These are phyloP conservation scores for Sclerotinia sclerotiorum DNA, from an alignment of 2,329 filamentous ascomycete genomes.

Conservation along the genomic window DNA sequence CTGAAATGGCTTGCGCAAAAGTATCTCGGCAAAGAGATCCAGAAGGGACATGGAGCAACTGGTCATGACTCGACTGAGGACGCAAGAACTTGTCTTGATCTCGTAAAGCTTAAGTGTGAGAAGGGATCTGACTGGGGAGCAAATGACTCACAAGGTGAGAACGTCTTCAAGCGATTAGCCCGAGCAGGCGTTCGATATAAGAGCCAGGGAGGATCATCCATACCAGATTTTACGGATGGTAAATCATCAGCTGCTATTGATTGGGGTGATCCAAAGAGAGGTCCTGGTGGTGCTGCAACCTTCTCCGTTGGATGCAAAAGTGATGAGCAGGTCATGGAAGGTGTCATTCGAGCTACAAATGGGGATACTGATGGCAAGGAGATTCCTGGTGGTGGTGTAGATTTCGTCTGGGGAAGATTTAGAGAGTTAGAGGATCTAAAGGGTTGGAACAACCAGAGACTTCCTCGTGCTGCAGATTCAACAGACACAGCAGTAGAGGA, in stretches of 20 bases:
- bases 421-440: constrained; percentile 64
- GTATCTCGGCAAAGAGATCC: constrained; percentile 83
- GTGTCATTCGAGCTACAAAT: constrained; percentile 57
- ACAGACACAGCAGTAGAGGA: neutral
- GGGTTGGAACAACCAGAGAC: constrained; percentile 63
- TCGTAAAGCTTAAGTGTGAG: constrained; percentile 94
- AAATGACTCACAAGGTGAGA: constrained; percentile 75
- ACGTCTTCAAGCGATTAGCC: constrained; percentile 80
- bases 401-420: constrained; percentile 67
- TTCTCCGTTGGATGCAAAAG: constrained; percentile 57
- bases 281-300: constrained; percentile 56
- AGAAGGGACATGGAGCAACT: constrained; percentile 65
- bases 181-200: constrained; percentile 63
- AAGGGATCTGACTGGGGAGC: constrained; percentile 85
- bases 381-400: constrained; percentile 60
- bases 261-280: constrained; percentile 76
- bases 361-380: constrained; percentile 59
- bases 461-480: constrained; percentile 5
- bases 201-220: constrained; percentile 58
- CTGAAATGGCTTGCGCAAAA: constrained; percentile 88
- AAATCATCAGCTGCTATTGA: constrained; percentile 78
- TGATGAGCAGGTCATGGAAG: constrained; percentile 58
- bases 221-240: constrained; percentile 51
- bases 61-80: constrained; percentile 89
- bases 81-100: constrained; percentile 83